These are phyloP conservation scores for Exophiala lecanii-corni DNA, from an alignment of 2,329 filamentous ascomycete species.

Conservation along the genomic window DNA sequence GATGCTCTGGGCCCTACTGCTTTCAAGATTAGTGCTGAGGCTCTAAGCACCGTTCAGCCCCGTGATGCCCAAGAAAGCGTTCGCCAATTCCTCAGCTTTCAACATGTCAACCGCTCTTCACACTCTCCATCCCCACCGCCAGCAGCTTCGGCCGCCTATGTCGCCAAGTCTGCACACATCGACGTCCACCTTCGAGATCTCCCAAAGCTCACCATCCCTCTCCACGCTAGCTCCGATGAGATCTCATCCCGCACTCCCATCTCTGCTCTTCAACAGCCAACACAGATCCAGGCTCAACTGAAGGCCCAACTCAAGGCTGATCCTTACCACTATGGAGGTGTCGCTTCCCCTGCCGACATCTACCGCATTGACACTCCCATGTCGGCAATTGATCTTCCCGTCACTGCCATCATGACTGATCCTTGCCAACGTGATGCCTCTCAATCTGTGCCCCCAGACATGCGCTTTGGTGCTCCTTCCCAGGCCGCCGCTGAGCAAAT, in stretches of 20 bases:
- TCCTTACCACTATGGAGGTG: slow-evolving; percentile 29
- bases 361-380: slow-evolving; percentile 82
- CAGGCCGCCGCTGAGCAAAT: slow-evolving; percentile 38
- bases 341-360: slow-evolving; percentile 52
- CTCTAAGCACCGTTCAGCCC: slow-evolving; percentile 62
- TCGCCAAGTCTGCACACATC: slow-evolving; percentile 32
- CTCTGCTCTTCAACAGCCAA: slow-evolving; percentile 27
- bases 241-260: slow-evolving; percentile 29
- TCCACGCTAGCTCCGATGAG: slow-evolving; percentile 29
- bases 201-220: slow-evolving; percentile 55
- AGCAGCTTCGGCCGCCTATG: slow-evolving; percentile 31
- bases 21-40: slow-evolving; percentile 66
- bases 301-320: slow-evolving; percentile 49
- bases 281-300: slow-evolving; percentile 23
- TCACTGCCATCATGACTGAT: slow-evolving; percentile 66
- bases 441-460: slow-evolving; percentile 89
- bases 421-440: slow-evolving; percentile 74
- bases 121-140: slow-evolving; percentile 50
- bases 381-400: slow-evolving; percentile 83
- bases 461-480: slow-evolving; percentile 63
- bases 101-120: slow-evolving; percentile 48
- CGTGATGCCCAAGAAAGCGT: slow-evolving; percentile 90
- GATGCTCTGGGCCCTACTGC: slow-evolving; percentile 75
- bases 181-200: slow-evolving; percentile 50
- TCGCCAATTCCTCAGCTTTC: slow-evolving; percentile 82